A percentile compares a stretch with the other conserved stretches of the same genome.
These are phyloP conservation scores for Coelastrella sp. DNA, from an alignment of 139 green algal species.

Conservation along the genomic window DNA sequence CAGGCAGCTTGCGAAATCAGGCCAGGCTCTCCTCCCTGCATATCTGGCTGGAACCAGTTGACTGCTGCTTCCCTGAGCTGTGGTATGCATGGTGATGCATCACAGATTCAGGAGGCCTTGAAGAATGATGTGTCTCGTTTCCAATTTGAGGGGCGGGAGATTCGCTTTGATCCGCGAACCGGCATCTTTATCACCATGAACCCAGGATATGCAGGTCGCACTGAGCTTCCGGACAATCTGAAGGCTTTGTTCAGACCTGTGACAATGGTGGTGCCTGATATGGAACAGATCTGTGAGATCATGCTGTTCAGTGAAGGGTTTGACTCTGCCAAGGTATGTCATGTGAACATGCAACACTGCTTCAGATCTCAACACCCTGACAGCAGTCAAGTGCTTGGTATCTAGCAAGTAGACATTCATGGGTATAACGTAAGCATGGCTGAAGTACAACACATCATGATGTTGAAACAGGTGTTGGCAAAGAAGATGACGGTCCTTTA, in stretches of 20 bases:
- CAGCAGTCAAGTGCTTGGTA: too few relatives aligned
- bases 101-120: slow-evolving; percentile 86
- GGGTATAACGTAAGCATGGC: too few relatives aligned
- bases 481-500: slow-evolving; percentile 90
- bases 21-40: neutral
- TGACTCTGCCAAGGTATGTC: slow-evolving; percentile 75
- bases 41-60: neutral
- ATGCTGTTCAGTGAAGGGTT: slow-evolving; percentile 92
- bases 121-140: slow-evolving; percentile 88
- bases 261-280: slow-evolving; percentile 89
- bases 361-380: too few relatives aligned
- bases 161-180: slow-evolving; percentile 80
- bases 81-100: neutral
- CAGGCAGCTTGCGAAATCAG: too few relatives aligned
- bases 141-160: slow-evolving; percentile 87
- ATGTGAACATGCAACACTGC: too few relatives aligned
- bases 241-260: slow-evolving; percentile 89
- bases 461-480: slow-evolving; percentile 74
- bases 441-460: too few relatives aligned
- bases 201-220: slow-evolving; percentile 70
- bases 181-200: slow-evolving; percentile 88
- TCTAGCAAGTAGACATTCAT: too few relatives aligned
- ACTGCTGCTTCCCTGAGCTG: too few relatives aligned
- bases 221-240: slow-evolving; percentile 87
- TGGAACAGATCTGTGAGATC: slow-evolving; percentile 91